These are phyloP conservation scores for Pseudozyma tsukubaensis DNA, from an alignment of 1,284 basidiomycete genomes.

Conservation along the genomic window DNA sequence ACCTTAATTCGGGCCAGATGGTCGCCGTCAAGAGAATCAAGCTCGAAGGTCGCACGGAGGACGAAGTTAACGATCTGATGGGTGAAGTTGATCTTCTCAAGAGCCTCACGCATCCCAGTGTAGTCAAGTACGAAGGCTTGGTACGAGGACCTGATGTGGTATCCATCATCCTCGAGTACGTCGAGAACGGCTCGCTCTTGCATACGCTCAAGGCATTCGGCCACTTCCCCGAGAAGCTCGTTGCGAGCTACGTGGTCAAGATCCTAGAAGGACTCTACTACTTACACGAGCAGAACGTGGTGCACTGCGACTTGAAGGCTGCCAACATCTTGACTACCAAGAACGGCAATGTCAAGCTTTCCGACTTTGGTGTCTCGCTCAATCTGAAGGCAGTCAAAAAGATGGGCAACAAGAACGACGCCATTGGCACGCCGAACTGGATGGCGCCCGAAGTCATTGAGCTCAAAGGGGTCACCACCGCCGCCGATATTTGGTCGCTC, in stretches of 20 bases:
- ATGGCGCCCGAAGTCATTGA: constrained; percentile 96
- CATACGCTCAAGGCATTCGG: constrained; percentile 78
- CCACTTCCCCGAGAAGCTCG: constrained; percentile 94
- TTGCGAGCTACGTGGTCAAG: constrained; percentile 86
- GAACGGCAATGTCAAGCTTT: constrained; percentile 72
- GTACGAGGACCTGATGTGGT: constrained; percentile 60
- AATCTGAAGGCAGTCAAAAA: constrained; percentile 72
- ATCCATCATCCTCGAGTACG: constrained; percentile 74
- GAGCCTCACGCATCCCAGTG: constrained; percentile 91
- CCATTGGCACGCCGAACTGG: constrained; percentile 96
- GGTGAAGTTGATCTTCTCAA: constrained; percentile 99
- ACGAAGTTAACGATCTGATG: constrained; percentile 99
- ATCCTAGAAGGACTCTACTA: constrained; percentile 94
- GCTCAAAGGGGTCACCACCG: constrained; percentile 73
- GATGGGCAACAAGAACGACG: constrained; percentile 74
- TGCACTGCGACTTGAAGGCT: constrained; percentile 73
- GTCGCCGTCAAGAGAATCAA: constrained; percentile 93
- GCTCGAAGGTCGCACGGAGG: constrained; percentile 92
- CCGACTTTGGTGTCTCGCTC: constrained; percentile 73
- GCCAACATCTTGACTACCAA: constrained; percentile 75
- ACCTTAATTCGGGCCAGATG: constrained; percentile 73
- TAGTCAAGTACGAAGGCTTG: constrained; percentile 93
- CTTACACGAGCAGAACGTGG: constrained; percentile 86
- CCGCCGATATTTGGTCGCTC: constrained; percentile 85
- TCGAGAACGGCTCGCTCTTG: constrained; percentile 74